phyloP scores from a whole-genome alignment of 2,329 filamentous ascomycete species.

The Fusarium sp. region DNA sequence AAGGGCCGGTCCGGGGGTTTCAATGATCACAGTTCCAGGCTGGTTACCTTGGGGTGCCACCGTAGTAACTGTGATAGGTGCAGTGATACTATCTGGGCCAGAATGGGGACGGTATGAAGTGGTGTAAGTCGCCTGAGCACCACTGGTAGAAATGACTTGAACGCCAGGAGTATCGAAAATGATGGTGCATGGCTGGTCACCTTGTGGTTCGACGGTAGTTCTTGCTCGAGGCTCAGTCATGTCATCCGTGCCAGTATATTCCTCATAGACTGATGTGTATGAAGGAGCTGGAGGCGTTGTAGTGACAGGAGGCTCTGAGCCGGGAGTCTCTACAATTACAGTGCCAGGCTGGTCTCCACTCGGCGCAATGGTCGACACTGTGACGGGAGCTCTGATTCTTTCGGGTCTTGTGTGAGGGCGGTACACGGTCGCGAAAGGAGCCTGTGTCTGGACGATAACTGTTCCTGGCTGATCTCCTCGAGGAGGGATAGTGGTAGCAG shows the following conservation, averaged over 20 bases:
- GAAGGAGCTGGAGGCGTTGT: constrained; percentile 23
- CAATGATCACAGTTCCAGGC: constrained; percentile 17
- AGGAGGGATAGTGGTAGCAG: constrained; percentile 17
- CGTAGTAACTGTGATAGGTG: constrained; percentile 10
- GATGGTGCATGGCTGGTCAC: constrained; percentile 29
- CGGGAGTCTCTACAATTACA: constrained; percentile 29
- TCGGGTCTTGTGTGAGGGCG: constrained; percentile 22
- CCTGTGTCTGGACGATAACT: constrained; percentile 29
- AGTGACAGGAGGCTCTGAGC: constrained; percentile 17
- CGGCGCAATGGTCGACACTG: constrained; percentile 26
- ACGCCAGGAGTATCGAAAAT: constrained; percentile 32
- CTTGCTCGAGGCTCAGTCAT: constrained; percentile 14
- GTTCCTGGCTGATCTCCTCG: constrained; percentile 20
- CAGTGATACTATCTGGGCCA: constrained; percentile 9
- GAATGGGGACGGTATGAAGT: constrained; percentile 20
- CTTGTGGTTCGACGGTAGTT: constrained; percentile 27
- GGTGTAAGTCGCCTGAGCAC: constrained; percentile 16
- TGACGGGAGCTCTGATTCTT: constrained; percentile 22
- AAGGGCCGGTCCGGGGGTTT: constrained; percentile 9
- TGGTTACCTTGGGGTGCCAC: constrained; percentile 6
- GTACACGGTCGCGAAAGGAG: constrained; percentile 27
- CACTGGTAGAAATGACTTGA: constrained; percentile 4
- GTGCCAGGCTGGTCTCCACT: constrained; percentile 27
- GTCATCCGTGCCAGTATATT: constrained; percentile 22
- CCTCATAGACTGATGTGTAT: constrained; percentile 24